Base-by-base conservation (phyloP, 768 basidiomycete species). In the Russula vinacea region DNA sequence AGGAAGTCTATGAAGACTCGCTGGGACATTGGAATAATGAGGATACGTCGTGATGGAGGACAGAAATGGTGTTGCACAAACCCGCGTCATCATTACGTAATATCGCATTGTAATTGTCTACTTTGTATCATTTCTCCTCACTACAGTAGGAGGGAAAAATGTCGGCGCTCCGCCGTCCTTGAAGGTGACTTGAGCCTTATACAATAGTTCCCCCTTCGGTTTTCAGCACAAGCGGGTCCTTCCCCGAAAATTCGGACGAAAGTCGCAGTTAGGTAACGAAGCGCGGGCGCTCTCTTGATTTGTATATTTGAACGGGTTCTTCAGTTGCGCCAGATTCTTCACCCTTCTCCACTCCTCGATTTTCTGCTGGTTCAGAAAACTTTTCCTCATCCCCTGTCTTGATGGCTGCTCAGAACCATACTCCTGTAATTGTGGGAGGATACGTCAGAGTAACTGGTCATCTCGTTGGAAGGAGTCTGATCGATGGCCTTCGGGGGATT, bases 341-440 rank as follows among this genome's bases (percentile, higher is more conserved):
- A n/a, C 32, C 17, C 29, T 26, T 37, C 13, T 9, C 29, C 14
- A 9, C 35, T 13, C 40, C 35, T 47, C 2, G 14, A 32, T 26
- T 33, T 33, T 62, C 29, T 56, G 29, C 55, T 42, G 55, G 47
- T 11, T 24, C 62, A 62, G 49, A 56, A 26, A 16, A 4, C 17
- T 1, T 24, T 10, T 16, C 7, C 4, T 22, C 14, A 22, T 16
- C 22, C 10, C 17, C 10, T 1, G 10, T 10, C 40, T 11, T 24
- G 2, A 63, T 63, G 62, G 39, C 50, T 14, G 1, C 29, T 29
- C 29, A 29, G 11, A 39, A 16, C n/a, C 5, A 42, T 42, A 42
- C 40, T 19, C 40, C 17, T 16, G 17, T 42, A 42, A 16, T 16
- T 5, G 40, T 42, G 40, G 40, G 17, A 3, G 52, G 39, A 9